Evolutionary conservation across 805 yeast genomes (phyloP), one percentile per base, ranked within the genome.

Genomic region (Maudiozyma turicensis): DNA sequence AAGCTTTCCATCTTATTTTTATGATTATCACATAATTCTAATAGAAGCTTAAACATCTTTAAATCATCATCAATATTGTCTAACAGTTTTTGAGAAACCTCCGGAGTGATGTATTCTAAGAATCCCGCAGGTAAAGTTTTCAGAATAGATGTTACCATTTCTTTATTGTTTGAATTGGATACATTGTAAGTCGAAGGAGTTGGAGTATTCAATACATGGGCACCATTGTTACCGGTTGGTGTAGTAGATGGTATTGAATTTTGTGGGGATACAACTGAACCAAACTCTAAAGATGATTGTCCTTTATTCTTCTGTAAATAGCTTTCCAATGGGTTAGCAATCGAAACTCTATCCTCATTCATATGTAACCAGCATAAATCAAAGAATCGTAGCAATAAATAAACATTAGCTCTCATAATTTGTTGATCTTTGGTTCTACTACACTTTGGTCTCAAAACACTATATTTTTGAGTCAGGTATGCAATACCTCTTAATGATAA

Each of bases 401-500:
- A 64, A 10, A 65, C 49, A 15, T 62, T 60, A 14, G 62, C 64
- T 66, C 49, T 53, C 48, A 48, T 74, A 15, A 40, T 37, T 6
- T 46, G 47, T 29, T 32, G n/a, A 11, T 9, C 26, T 8, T 29
- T 5, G 5, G 3, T 10, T 10, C 7, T n/a, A 8, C 30, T 9
- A 6, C 3, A 6, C 1, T 41, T 32, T 10, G 45, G 31, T 35
- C 48, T 47, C n/a, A 40, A 37, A 3, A 34, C 39, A 31, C 28
- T 30, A 42, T 35, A 38, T 11, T 45, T 50, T 38, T 57, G 61
- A 43, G 61, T 53, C 29, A 61, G 50, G 20, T 47, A 51, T 33
- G 64, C 65, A 8, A 64, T 57, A 33, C 68, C 68, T 48, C 62
- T 54, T 20, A 64, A 48, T 1, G 69, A 65, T 15, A 62, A 43